Base-by-base conservation (phyloP, 1,284 basidiomycete genomes). In the Trichosporon ovoides region DNA sequence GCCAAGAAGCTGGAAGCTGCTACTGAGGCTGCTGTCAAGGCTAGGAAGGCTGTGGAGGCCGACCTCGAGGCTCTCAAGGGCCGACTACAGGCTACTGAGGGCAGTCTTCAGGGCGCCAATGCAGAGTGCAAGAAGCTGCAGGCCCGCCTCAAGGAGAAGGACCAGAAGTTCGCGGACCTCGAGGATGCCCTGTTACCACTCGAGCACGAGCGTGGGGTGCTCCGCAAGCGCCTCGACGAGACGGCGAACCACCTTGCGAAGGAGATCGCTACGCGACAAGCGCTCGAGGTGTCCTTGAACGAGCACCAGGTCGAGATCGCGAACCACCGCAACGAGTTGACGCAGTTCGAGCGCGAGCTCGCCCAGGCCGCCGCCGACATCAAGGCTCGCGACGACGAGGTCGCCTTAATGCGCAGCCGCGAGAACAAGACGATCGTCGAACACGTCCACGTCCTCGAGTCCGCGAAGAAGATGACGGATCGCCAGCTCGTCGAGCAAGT, bases 391-490 rank as follows among this genome's bases (percentile, higher is more conserved):
- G 89, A 97, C 70, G 88, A 87, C 82, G 90, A 95, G 60, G 83
- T 91, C 61, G 88, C 86, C 61, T 87, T 92, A 59, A 79, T 94
- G 14, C 87, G 91, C 59, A 87, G 87, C 7, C 85, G 86, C 71
- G 90, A 94, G 75, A 59, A 98, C 81, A 97, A 95, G 81, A 98
- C 92, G 13, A 96, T 97, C 59, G 93, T 99, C 51, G 95, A 99
- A 77, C 96, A 99, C 71, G 93, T 98, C 19, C 89, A 98, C 68
- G 96, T 98, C 16, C 82, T 97, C 7, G 94, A 98, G 74, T 91
- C 96, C 70, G 95, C 96, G 11, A 98, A 98, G 77, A 88, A 88
- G 58, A 87, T 96, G 62, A 96, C 96, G 1, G 95, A 98, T 72
- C 85, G 89, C 24, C 91, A 98, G 73, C 84, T 98, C 7, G 83